Percentiles rank a stretch among this genome's conserved stretches.
Evolutionary conservation across 164 flowering plant genomes (phyloP).

Genomic region (Echeveria elegans): DNA sequence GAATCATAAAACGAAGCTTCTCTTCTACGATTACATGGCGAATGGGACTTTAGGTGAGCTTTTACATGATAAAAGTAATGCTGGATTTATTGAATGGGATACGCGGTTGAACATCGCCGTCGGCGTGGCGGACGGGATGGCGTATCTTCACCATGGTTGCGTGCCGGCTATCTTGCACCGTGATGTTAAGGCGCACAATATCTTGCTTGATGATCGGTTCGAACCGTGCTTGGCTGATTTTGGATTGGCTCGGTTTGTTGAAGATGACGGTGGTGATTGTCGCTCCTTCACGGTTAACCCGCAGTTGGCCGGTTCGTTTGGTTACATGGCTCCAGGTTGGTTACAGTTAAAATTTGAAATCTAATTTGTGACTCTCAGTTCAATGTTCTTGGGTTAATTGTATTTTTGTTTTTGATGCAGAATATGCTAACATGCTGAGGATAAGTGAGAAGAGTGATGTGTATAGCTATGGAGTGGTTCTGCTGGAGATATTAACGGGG

Average conservation of each 20-base stretch:
- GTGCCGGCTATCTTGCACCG: conserved; percentile 73
- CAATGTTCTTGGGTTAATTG: background rate
- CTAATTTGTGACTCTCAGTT: background rate
- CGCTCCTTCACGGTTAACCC: conserved; percentile 38
- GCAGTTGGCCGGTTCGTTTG: conserved; percentile 76
- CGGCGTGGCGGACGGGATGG: conserved; percentile 70
- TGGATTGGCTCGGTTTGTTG: conserved; percentile 65
- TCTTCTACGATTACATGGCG: conserved; percentile 57
- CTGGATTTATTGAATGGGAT: conserved; percentile 53
- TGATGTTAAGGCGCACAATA: conserved; percentile 75
- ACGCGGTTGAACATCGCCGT: conserved; percentile 58
- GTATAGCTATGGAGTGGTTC: conserved; percentile 69
- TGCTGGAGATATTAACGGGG: conserved; percentile 66
- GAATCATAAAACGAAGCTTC: conserved; percentile 43
- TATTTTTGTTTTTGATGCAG: conserved; percentile 21
- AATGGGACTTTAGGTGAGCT: conserved; percentile 52
- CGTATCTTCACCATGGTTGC: conserved; percentile 81
- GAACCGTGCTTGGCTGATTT: conserved; percentile 75
- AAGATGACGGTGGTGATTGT: conserved; percentile 21
- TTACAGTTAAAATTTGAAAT: background rate
- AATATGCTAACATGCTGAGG: conserved; percentile 48
- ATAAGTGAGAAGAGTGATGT: conserved; percentile 81
- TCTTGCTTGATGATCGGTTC: conserved; percentile 49
- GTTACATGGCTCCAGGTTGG: conserved; percentile 84
- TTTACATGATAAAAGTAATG: conserved; percentile 35